phyloP scores from a whole-genome alignment of 1,284 basidiomycete species.

The Fomitopsis betulina region DNA sequence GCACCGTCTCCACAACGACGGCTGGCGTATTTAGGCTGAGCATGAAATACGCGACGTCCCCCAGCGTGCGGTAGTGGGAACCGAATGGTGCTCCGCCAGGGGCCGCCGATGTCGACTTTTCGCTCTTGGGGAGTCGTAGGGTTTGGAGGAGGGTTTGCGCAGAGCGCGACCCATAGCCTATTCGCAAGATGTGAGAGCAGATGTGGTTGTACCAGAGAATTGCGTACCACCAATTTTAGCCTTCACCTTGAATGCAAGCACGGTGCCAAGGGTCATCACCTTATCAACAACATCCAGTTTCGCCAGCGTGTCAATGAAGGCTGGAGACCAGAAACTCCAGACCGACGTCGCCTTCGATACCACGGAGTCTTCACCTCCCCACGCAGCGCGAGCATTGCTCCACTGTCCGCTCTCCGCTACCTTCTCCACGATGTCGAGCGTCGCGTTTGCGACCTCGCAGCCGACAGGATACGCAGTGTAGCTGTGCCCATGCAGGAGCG shows the following conservation, averaged over 20 bases:
- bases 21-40: constrained; percentile 77
- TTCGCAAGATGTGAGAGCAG: background rate
- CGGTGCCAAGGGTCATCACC: constrained; percentile 85
- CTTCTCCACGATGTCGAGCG: constrained; percentile 64
- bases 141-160: constrained; percentile 58
- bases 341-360: constrained; percentile 27
- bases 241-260: constrained; percentile 78
- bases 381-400: constrained; percentile 46
- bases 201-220: background rate
- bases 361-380: constrained; percentile 28
- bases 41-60: constrained; percentile 94
- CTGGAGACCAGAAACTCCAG: constrained; percentile 89
- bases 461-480: constrained; percentile 93
- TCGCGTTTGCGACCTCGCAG: constrained; percentile 85
- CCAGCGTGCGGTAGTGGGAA: constrained; percentile 87
- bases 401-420: constrained; percentile 48
- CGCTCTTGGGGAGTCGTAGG: constrained; percentile 30
- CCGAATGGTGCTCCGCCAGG: constrained; percentile 61
- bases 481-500: constrained; percentile 91
- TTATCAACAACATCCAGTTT: constrained; percentile 56
- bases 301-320: constrained; percentile 68
- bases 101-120: constrained; percentile 33
- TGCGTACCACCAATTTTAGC: constrained; percentile 54
- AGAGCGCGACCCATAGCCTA: constrained; percentile 76
- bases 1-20: constrained; percentile 49